A percentile compares a stretch with the other conserved stretches of the same genome.
phyloP scores from a whole-genome alignment of 1,284 basidiomycete genomes.

The Binderoboletus segoi region DNA sequence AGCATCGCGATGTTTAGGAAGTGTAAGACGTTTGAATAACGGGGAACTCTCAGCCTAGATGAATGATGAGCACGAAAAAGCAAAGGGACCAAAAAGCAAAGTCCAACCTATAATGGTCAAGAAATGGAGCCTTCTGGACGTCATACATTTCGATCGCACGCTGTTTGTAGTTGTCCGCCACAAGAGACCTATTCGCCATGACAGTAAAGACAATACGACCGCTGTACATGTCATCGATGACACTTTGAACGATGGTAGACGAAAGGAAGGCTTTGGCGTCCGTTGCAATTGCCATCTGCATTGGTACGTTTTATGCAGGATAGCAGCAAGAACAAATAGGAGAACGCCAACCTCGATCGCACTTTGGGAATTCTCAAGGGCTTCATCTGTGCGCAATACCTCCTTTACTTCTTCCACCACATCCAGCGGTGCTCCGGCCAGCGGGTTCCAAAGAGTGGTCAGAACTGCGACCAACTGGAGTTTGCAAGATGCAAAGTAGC shows the following conservation, averaged over 20 bases:
- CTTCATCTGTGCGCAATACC: slow-evolving; percentile 55
- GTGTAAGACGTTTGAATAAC: slow-evolving; percentile 78
- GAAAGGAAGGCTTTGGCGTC: slow-evolving; percentile 79
- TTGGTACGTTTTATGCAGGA: neutral
- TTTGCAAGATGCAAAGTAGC: slow-evolving; percentile 70
- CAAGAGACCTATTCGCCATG: slow-evolving; percentile 67
- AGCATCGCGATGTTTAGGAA: slow-evolving; percentile 75
- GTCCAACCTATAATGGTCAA: slow-evolving; percentile 76
- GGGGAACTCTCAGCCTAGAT: slow-evolving; percentile 74
- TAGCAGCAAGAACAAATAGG: neutral
- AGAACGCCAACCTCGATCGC: slow-evolving; percentile 70
- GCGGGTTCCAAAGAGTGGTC: slow-evolving; percentile 78
- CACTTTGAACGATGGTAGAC: slow-evolving; percentile 77
- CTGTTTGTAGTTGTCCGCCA: slow-evolving; percentile 86
- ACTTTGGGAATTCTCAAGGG: slow-evolving; percentile 61
- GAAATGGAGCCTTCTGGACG: slow-evolving; percentile 69
- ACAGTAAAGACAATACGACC: slow-evolving; percentile 72
- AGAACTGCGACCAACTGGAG: slow-evolving; percentile 74
- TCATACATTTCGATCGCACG: slow-evolving; percentile 77
- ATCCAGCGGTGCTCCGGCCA: slow-evolving; percentile 73
- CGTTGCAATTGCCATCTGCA: slow-evolving; percentile 83
- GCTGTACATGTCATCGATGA: slow-evolving; percentile 81
- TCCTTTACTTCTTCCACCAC: slow-evolving; percentile 66
- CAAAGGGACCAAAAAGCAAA: neutral
- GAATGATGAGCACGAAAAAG: slow-evolving; percentile 7